Evolutionary conservation across 306 rosid species (phyloP), one percentile per base, ranked within the genome.

Genomic region (Cicer yamashitae): DNA sequence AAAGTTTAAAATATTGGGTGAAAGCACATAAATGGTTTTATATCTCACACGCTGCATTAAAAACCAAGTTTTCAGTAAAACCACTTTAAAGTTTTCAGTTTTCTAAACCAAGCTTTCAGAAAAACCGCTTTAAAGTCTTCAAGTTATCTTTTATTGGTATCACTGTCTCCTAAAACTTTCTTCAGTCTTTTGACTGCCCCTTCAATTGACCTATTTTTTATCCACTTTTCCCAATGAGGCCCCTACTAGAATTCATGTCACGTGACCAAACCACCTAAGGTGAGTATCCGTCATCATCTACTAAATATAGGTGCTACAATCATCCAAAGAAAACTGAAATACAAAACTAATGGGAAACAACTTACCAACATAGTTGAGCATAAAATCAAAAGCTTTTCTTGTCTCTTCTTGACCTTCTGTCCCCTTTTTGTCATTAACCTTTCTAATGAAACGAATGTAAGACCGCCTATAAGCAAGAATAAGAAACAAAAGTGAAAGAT

Each of bases 351-450:
- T 50, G 76, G 39, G 77, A 77, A 77, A 69, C 25, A 63, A 79
- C 89, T 75, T 77, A 94, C 98, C 98, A 81, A 94, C 84, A 81
- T 85, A 94, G 85, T 84, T 90, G 67, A 94, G 96, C 97, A 91
- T 91, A 86, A 91, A 94, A 72, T 94, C 98, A 81, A 88, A 94
- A 75, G 98, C 98, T 88, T 94, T 94, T 85, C 89, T 91, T 13
- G 98, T 94, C 86, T 94, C 98, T 82, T 94, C 98, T 82, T 91
- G 97, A 82, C 98, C 98, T 82, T 94, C 98, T 56, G 82, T 25
- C 60, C 98, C 97, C 83, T 86, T 94, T 85, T 84, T 85, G 48
- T 94, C 97, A 78, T 94, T 94, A 67, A 59, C 91, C 86, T 87
- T 94, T 85, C 89, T 90, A 70, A 94, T 91, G 82, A 91, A 94